Conservation (phyloP, 257 asterid species). For the Fraxinus cuspidata region DNA sequence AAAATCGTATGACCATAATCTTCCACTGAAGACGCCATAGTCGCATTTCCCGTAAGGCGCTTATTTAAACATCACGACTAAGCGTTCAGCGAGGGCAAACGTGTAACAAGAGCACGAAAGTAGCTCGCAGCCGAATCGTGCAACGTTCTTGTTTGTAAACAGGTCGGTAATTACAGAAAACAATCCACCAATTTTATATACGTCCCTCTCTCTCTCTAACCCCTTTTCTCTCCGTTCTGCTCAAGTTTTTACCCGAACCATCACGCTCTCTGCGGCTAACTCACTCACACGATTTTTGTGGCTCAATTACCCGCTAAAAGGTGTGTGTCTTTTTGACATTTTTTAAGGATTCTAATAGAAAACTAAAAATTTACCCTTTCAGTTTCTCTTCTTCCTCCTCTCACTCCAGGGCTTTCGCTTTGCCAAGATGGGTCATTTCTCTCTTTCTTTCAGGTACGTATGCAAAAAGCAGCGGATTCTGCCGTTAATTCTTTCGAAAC, state of each 20-base stretch:
- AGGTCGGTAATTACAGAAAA: background rate
- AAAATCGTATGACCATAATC: too few species aligned
- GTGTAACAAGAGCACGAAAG: background rate
- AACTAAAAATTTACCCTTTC: background rate
- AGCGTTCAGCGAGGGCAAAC: background rate
- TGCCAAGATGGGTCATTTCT: slow-evolving; percentile 45
- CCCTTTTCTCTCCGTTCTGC: slow-evolving; percentile 38
- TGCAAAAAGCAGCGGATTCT: slow-evolving; percentile 12
- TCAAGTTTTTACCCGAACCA: slow-evolving; percentile 32
- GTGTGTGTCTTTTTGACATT: slow-evolving; percentile 34
- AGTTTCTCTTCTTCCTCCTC: slow-evolving; percentile 19
- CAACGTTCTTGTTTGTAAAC: background rate
- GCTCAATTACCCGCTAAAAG: slow-evolving; percentile 77
- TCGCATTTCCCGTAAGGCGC: background rate
- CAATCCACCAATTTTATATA: background rate
- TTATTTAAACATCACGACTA: background rate
- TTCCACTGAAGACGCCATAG: background rate
- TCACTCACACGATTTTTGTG: slow-evolving; percentile 28
- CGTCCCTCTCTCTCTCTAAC: slow-evolving; percentile 29
- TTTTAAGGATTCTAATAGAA: slow-evolving; percentile 35
- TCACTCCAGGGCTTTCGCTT: slow-evolving; percentile 8
- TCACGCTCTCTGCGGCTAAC: slow-evolving; percentile 10
- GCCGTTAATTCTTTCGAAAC: background rate
- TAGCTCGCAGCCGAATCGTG: slow-evolving; percentile 11
- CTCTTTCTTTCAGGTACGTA: slow-evolving; percentile 51